Conservation (phyloP, 2,329 filamentous ascomycete species). For the Colletotrichum destructivum region DNA sequence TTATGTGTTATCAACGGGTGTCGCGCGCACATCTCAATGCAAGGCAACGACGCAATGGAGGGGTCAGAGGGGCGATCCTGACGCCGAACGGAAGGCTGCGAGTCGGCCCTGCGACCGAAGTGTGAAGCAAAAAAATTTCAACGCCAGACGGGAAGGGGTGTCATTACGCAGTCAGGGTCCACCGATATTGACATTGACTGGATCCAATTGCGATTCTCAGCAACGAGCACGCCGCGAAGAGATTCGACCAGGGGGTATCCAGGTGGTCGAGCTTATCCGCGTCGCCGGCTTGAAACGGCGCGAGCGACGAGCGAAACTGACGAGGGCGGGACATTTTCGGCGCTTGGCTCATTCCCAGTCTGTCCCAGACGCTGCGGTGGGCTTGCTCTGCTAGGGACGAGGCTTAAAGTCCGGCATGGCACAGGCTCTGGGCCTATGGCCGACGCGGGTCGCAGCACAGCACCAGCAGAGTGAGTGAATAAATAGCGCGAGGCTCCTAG, state of each 20-base stretch:
- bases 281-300: conserved; percentile 40
- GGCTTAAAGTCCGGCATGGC: conserved; percentile 31
- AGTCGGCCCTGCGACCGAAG: conserved; percentile 26
- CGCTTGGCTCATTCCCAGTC: conserved; percentile 28
- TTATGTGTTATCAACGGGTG: conserved; percentile 18
- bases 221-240: conserved; percentile 18
- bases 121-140: conserved; percentile 14
- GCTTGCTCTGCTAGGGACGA: conserved; percentile 14
- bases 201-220: conserved; percentile 13
- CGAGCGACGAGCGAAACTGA: conserved; percentile 29
- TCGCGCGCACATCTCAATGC: conserved; percentile 34
- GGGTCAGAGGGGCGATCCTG: conserved; percentile 36
- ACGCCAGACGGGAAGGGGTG: conserved; percentile 31
- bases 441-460: conserved; percentile 15
- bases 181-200: conserved; percentile 32
- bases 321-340: conserved; percentile 33
- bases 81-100: conserved; percentile 29
- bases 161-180: conserved; percentile 40
- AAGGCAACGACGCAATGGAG: conserved; percentile 25
- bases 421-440: conserved; percentile 12
- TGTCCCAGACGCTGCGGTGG: conserved; percentile 13
- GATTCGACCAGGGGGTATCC: conserved; percentile 29
- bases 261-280: conserved; percentile 40
- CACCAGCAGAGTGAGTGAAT: conserved; percentile 35
- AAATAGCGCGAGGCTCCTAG: conserved; percentile 37